Percentiles rank a stretch among this genome's conserved stretches.
Evolutionary conservation across 345 rosid species (phyloP).

Genomic region (Abelmoschus esculentus): DNA sequence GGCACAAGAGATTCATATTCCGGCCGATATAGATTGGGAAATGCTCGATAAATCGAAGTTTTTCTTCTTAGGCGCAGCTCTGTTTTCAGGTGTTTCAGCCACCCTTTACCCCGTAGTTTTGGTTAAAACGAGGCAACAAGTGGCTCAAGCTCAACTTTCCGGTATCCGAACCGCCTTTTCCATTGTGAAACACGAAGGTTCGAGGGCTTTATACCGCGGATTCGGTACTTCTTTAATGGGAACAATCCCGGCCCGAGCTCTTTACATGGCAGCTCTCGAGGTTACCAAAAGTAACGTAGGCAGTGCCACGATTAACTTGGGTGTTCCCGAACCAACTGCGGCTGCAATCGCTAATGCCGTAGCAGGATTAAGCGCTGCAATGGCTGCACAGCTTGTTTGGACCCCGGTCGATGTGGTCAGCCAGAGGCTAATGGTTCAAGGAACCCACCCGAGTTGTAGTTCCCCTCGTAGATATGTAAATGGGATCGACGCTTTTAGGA

Average conservation of each 20-base stretch:
- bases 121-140: constrained; percentile 86
- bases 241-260: constrained; percentile 84
- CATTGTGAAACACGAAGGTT: constrained; percentile 58
- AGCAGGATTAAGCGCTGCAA: constrained; percentile 82
- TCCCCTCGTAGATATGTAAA: constrained; percentile 55
- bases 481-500: constrained; percentile 70
- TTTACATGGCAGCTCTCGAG: constrained; percentile 87
- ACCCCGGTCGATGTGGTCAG: constrained; percentile 93
- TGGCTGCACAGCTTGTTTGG: constrained; percentile 95
- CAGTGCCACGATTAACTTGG: constrained; percentile 52
- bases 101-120: constrained; percentile 68
- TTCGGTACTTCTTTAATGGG: constrained; percentile 87
- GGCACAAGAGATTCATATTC: constrained; percentile 44
- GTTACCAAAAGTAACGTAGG: constrained; percentile 82
- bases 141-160: constrained; percentile 50
- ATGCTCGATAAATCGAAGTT: constrained; percentile 83
- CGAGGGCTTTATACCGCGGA: constrained; percentile 75
- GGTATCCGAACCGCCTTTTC: constrained; percentile 42
- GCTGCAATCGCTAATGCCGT: constrained; percentile 63
- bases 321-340: constrained; percentile 61
- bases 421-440: constrained; percentile 89
- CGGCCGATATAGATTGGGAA: constrained; percentile 79
- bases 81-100: constrained; percentile 83
- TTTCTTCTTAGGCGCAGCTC: constrained; percentile 83
- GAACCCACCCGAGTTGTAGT: constrained; percentile 30